Evolutionary conservation across 2,329 filamentous ascomycete genomes (phyloP).

Genomic region (Colletotrichum brevisporum): DNA sequence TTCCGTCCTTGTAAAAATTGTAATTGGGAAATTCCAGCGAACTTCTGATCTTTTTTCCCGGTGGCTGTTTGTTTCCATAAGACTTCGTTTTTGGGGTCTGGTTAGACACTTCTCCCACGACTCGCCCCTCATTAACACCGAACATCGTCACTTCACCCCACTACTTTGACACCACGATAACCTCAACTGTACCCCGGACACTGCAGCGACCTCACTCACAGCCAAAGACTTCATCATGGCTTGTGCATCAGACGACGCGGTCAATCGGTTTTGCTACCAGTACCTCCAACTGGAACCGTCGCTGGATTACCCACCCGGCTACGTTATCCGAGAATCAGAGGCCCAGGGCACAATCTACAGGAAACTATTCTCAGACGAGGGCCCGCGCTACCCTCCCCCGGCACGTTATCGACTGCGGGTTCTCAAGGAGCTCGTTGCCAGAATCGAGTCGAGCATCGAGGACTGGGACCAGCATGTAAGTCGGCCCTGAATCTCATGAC

Average conservation of each 20-base stretch:
- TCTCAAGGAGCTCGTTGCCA: constrained; percentile 79
- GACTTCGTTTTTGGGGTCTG: too few relatives aligned
- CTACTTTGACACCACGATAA: constrained; percentile 19
- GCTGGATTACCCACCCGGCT: constrained; percentile 74
- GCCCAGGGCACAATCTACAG: constrained; percentile 78
- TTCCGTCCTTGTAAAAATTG: too few relatives aligned
- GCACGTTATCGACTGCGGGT: constrained; percentile 78
- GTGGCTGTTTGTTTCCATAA: too few relatives aligned
- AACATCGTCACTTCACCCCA: neutral
- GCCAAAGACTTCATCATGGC: neutral
- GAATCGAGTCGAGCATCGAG: constrained; percentile 80
- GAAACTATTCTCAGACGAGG: constrained; percentile 74
- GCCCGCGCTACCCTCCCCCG: constrained; percentile 72
- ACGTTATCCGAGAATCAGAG: constrained; percentile 69
- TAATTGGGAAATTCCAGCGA: too few relatives aligned
- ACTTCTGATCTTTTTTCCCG: too few relatives aligned
- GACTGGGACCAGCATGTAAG: constrained; percentile 92
- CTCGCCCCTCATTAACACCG: neutral
- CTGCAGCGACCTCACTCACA: too few relatives aligned
- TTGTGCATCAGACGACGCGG: neutral
- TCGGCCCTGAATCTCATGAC: constrained; percentile 43
- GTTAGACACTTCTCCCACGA: too few relatives aligned
- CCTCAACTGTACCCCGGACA: neutral
- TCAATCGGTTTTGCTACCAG: constrained; percentile 76
- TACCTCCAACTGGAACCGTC: constrained; percentile 81